Conservation (phyloP, 192 early-diverging fungal genomes). For the Rhizophlyctis rosea region DNA sequence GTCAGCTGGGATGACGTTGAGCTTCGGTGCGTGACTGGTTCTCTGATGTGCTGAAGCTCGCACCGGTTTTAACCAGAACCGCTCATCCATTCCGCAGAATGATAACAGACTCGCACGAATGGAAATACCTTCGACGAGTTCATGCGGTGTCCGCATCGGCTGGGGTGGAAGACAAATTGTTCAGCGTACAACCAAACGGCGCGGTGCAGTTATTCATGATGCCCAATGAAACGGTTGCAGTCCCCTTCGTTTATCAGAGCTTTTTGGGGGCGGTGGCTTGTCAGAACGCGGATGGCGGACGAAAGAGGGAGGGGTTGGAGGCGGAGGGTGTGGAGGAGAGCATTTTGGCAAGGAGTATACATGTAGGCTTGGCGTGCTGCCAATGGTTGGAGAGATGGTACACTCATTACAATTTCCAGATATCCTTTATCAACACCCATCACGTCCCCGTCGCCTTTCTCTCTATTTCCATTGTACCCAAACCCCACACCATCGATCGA, state of each 20-base stretch:
- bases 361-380: too few relatives aligned
- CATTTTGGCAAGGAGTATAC: too few relatives aligned
- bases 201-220: constrained; percentile 20
- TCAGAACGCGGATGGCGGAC: neutral
- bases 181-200: constrained; percentile 23
- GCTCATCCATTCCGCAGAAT: constrained; percentile 11
- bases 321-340: neutral
- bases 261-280: constrained; percentile 22
- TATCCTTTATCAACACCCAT: constrained; percentile 28
- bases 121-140: constrained; percentile 35
- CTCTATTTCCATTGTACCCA: constrained; percentile 25
- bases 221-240: constrained; percentile 30
- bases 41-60: neutral
- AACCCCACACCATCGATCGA: constrained; percentile 28
- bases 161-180: constrained; percentile 30
- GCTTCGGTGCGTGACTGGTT: constrained; percentile 17
- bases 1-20: constrained; percentile 45
- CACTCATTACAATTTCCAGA: constrained; percentile 2
- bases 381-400: neutral
- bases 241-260: constrained; percentile 53
- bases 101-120: constrained; percentile 25
- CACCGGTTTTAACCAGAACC: constrained; percentile 2
- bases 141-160: constrained; percentile 20
- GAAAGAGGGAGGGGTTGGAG: neutral
- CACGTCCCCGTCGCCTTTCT: constrained; percentile 27